A percentile compares a stretch with the other conserved stretches of the same genome.
These are phyloP conservation scores for Clarireedia paspali DNA, from an alignment of 2,329 filamentous ascomycete species.

Conservation along the genomic window DNA sequence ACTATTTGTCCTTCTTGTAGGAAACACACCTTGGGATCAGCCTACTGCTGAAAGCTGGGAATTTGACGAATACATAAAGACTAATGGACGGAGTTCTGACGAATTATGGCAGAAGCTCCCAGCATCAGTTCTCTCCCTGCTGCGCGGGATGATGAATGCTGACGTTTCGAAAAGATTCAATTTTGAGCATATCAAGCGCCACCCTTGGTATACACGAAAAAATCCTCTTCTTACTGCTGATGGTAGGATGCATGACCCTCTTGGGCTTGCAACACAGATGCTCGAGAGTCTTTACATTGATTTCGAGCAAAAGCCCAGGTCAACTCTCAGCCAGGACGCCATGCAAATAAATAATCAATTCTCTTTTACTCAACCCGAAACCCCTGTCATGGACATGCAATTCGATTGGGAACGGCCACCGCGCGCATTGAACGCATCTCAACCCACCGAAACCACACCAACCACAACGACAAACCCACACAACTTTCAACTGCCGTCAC, in stretches of 20 bases:
- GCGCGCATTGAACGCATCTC: conserved; percentile 31
- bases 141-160: conserved; percentile 89
- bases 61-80: conserved; percentile 78
- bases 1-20: conserved; percentile 89
- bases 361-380: conserved; percentile 80
- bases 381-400: conserved; percentile 62
- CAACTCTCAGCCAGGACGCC: conserved; percentile 38
- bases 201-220: conserved; percentile 86
- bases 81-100: conserved; percentile 73
- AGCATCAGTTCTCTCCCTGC: conserved; percentile 63
- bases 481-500: conserved; percentile 38
- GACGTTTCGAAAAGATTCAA: conserved; percentile 69
- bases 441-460: conserved; percentile 34
- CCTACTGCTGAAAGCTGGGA: conserved; percentile 82
- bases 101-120: conserved; percentile 80
- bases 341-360: conserved; percentile 66
- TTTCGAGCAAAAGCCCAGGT: conserved; percentile 58
- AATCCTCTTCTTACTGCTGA: conserved; percentile 71
- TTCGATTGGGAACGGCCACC: conserved; percentile 83
- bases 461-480: conserved; percentile 31
- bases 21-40: conserved; percentile 97
- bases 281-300: conserved; percentile 86
- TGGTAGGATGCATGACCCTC: conserved; percentile 68
- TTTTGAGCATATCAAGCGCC: conserved; percentile 78
- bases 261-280: conserved; percentile 89